These are phyloP conservation scores for Arthroderma uncinatum DNA, from an alignment of 2,329 filamentous ascomycete genomes.

Conservation along the genomic window DNA sequence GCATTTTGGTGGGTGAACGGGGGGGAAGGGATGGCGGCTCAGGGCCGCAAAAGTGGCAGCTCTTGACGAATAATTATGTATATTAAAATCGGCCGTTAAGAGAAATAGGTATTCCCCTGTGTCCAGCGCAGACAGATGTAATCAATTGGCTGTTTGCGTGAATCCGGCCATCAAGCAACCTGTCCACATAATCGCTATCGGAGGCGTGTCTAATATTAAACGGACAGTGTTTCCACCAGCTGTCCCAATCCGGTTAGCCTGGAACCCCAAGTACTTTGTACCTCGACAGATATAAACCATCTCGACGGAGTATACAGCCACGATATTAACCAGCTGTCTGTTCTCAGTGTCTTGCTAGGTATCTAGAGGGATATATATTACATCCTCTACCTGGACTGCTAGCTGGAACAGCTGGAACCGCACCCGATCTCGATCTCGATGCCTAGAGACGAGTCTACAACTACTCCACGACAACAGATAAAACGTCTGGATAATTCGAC, in stretches of 20 bases:
- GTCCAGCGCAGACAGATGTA: neutral
- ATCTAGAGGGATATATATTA: no score
- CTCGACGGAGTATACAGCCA: no score
- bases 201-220: slow-evolving; percentile 1
- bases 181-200: slow-evolving; percentile 14
- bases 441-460: no score
- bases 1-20: slow-evolving; percentile 36
- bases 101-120: neutral
- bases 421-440: no score
- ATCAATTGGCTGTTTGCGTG: slow-evolving; percentile 1
- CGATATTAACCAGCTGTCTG: no score
- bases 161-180: slow-evolving; percentile 10
- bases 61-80: neutral
- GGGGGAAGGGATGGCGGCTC: neutral
- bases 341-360: no score
- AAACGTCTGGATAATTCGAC: neutral
- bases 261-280: slow-evolving; percentile 4
- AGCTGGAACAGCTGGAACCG: no score
- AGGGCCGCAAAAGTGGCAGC: slow-evolving; percentile 6
- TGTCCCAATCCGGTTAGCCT: slow-evolving; percentile 24
- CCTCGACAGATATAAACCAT: neutral
- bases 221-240: slow-evolving; percentile 23
- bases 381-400: no score
- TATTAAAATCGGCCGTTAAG: neutral
- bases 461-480: neutral